These are phyloP conservation scores for Aspergillus panamensis DNA, from an alignment of 495 filamentous ascomycete species.

Conservation along the genomic window DNA sequence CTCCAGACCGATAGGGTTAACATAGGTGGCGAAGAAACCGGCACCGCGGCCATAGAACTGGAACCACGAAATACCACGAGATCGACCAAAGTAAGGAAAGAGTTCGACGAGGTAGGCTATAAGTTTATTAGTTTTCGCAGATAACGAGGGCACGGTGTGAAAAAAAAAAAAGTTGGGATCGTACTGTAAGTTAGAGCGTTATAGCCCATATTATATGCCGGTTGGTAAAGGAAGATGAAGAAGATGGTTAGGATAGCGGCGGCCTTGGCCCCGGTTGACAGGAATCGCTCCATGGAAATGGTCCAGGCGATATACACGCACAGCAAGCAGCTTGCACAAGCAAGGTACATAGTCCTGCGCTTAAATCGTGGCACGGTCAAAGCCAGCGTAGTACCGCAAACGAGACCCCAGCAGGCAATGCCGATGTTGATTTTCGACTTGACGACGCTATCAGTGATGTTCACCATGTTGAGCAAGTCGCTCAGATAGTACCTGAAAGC, in stretches of 20 bases:
- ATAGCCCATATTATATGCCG: conserved; percentile 66
- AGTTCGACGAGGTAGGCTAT: conserved; percentile 59
- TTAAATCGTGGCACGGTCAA: conserved; percentile 51
- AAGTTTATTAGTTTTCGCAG: neutral
- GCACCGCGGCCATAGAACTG: conserved; percentile 58
- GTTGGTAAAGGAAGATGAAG: conserved; percentile 62
- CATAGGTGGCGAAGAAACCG: conserved; percentile 57
- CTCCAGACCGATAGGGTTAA: conserved; percentile 60
- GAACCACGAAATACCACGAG: conserved; percentile 59
- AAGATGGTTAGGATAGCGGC: conserved; percentile 53
- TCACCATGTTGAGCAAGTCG: conserved; percentile 48
- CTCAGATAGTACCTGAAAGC: conserved; percentile 48
- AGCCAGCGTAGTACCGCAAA: conserved; percentile 50
- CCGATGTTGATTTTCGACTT: conserved; percentile 57
- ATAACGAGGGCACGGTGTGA: neutral
- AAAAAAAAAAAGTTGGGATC: conserved; percentile 22
- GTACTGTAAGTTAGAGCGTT: conserved; percentile 65
- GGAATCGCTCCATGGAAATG: conserved; percentile 53
- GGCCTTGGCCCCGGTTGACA: conserved; percentile 37
- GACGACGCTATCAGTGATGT: conserved; percentile 47
- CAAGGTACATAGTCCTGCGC: conserved; percentile 57
- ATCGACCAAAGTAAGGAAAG: conserved; percentile 60
- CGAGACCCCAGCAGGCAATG: conserved; percentile 53
- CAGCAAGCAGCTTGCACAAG: conserved; percentile 49
- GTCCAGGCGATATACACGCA: conserved; percentile 59